phyloP scores from a whole-genome alignment of 345 rosid species.

The Eucalyptus tenuipes region DNA sequence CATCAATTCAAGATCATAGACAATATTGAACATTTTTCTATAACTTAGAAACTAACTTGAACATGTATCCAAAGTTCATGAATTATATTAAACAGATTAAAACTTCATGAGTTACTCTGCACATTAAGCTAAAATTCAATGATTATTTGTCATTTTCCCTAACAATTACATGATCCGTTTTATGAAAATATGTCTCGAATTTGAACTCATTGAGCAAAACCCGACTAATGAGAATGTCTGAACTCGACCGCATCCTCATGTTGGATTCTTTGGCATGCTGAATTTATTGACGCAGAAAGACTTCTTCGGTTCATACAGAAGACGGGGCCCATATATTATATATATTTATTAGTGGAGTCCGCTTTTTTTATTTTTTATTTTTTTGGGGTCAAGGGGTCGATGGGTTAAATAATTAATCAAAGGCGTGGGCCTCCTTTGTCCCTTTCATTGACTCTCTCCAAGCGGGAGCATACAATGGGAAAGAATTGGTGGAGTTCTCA shows the following conservation, averaged over 20 bases:
- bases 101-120: rapidly evolving
- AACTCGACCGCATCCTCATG: not conserved
- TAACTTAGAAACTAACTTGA: too few relatives aligned
- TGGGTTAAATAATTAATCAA: not conserved
- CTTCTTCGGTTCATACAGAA: not conserved
- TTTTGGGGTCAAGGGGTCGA: not conserved
- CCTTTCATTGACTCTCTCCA: not conserved
- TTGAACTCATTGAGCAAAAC: too few relatives aligned
- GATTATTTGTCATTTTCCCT: too few relatives aligned
- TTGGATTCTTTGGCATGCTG: not conserved
- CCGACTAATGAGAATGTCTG: too few relatives aligned
- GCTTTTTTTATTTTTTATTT: not conserved
- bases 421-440: not conserved
- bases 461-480: not conserved
- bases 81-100: too few relatives aligned
- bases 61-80: too few relatives aligned
- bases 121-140: too few relatives aligned
- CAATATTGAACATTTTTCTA: too few relatives aligned
- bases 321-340: not conserved
- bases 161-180: too few relatives aligned
- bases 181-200: too few relatives aligned
- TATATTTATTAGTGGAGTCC: not conserved
- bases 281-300: not conserved
- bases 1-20: too few relatives aligned
- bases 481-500: not conserved